A percentile compares a stretch with the other conserved stretches of the same genome.
These are phyloP conservation scores for Arabidopsis lyrata DNA, from an alignment of 441 rosid species.

Conservation along the genomic window DNA sequence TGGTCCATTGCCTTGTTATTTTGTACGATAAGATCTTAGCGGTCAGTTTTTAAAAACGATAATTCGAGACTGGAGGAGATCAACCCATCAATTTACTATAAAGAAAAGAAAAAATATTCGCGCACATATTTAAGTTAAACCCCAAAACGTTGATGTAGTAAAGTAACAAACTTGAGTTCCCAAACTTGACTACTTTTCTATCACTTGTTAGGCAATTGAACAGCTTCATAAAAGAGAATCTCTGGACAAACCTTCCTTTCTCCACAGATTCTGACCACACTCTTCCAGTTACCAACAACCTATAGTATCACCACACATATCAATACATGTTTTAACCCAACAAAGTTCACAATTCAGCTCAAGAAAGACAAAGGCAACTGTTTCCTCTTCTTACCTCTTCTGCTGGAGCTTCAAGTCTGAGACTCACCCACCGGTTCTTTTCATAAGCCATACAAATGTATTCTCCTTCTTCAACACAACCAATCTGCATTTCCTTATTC, in stretches of 20 bases:
- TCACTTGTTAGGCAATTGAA: background rate
- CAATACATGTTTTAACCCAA: background rate
- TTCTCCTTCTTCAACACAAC: conserved; percentile 11
- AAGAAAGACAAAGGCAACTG: conserved; percentile 1
- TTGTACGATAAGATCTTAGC: too few species aligned
- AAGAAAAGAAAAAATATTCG: too few species aligned
- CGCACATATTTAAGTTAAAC: too few species aligned
- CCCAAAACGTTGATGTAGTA: too few species aligned
- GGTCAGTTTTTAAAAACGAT: too few species aligned
- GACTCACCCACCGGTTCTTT: conserved; percentile 16
- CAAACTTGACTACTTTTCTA: background rate
- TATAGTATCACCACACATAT: conserved; percentile 23
- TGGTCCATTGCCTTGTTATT: too few species aligned
- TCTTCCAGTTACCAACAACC: conserved; percentile 35
- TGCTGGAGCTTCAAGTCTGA: conserved; percentile 10
- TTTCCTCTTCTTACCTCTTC: conserved; percentile 34
- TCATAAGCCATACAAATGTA: conserved; percentile 19
- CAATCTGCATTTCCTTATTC: conserved; percentile 25
- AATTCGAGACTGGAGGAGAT: too few species aligned
- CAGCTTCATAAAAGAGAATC: conserved; percentile 34
- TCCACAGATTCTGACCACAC: conserved; percentile 6
- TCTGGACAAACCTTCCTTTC: conserved; percentile 34
- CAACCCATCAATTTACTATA: too few species aligned
- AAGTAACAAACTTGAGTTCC: too few species aligned
- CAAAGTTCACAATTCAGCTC: background rate